Evolutionary conservation across 2,329 filamentous ascomycete genomes (phyloP), one percentile per base, ranked within the genome.

Genomic region (Phyllosticta citriasiana): DNA sequence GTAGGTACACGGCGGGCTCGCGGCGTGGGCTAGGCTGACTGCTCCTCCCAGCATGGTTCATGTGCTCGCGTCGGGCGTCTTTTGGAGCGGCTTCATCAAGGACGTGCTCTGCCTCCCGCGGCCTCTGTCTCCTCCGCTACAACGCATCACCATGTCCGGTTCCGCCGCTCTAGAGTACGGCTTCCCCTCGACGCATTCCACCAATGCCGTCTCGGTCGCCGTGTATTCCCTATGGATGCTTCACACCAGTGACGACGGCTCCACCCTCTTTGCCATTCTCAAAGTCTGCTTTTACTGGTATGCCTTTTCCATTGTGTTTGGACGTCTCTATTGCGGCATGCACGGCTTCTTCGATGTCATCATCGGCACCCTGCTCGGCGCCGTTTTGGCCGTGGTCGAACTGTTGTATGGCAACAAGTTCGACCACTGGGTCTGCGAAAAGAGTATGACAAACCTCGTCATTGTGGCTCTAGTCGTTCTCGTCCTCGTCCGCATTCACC

Each of bases 241-340:
- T 19, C 83, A 82, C 65, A 82, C 82, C 26, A 81, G 85, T 0
- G 82, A 85, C n/a, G 84, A 86, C 60, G 78, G 82, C 19, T 77
- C 84, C 2, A 77, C 82, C 19, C 80, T 83, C 1, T 87, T 84
- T 66, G 64, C 86, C 3, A 74, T 80, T 3, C 77, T 96, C 26
- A 88, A 94, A 70, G 73, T 76, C 4, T 73, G 89, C 5, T 86
- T 88, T 51, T 95, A 94, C 73, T 87, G 90, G 67, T 99, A 97
- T 71, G 90, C 89, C 35, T 77, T 84, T 12, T 97, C 93, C 26
- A 97, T 99, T 70, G 83, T 97, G 51, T 78, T 97, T 64, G 94
- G 94, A 5, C 86, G 94, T 22, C 79, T 99, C 40, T 97, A 99
- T 77, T 99, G 94, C 71, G 94, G 94, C 64, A 99, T 99, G 94